Evolutionary conservation across 108 stramenopile genomes (phyloP).

Genomic region (Halocafeteria seosinensis): DNA sequence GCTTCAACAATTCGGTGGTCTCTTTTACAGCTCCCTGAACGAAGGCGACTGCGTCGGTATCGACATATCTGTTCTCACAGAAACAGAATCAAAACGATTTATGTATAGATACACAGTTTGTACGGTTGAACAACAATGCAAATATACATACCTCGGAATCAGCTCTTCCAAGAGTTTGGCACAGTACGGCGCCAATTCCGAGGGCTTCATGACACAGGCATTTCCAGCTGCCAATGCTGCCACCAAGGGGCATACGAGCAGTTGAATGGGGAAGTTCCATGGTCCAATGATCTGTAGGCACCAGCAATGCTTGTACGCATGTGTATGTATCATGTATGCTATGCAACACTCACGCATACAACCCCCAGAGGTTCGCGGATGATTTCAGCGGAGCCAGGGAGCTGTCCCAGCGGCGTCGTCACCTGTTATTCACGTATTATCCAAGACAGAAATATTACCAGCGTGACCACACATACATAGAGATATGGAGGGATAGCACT

Average conservation of each 20-base stretch:
- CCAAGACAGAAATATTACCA: background rate
- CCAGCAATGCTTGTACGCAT: background rate
- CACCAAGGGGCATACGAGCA: constrained; percentile 39
- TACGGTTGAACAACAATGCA: constrained; percentile 48
- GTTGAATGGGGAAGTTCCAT: constrained; percentile 59
- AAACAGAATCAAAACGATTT: too few relatives aligned
- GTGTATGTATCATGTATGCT: background rate
- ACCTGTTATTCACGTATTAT: background rate
- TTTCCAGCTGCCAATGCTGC: constrained; percentile 65
- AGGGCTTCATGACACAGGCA: constrained; percentile 54
- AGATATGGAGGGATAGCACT: too few relatives aligned
- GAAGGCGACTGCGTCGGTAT: constrained; percentile 34
- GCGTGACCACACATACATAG: background rate
- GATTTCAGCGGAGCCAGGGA: constrained; percentile 7
- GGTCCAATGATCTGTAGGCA: constrained; percentile 17
- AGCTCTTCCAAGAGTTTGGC: constrained; percentile 27
- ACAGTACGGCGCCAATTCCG: constrained; percentile 37
- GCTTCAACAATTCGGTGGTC: constrained; percentile 39
- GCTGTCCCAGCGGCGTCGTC: background rate
- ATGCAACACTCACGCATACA: background rate
- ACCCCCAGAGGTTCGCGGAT: constrained; percentile 14
- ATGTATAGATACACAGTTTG: too few relatives aligned
- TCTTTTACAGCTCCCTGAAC: constrained; percentile 49
- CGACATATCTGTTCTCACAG: too few relatives aligned
- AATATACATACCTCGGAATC: constrained; percentile 44